Percentiles rank a stretch among this genome's conserved stretches.
Evolutionary conservation across 1,139 yeast species (phyloP).

Genomic region (Lodderomyces parapsilosis): DNA sequence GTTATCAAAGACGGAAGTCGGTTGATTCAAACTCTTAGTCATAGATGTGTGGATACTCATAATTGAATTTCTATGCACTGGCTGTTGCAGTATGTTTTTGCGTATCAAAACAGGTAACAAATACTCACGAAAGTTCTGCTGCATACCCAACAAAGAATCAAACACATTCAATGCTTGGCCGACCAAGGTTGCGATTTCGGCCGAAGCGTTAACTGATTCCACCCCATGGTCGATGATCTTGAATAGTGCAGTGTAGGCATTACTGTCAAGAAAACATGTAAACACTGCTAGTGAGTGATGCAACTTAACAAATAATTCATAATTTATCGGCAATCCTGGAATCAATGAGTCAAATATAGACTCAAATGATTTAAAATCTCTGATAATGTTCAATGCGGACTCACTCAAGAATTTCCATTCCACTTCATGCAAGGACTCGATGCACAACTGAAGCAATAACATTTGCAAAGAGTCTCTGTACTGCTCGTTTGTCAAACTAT

Average conservation of each 20-base stretch:
- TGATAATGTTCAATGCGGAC: constrained; percentile 26
- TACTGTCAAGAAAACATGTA: constrained; percentile 60
- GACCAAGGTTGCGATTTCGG: constrained; percentile 20
- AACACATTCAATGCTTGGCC: constrained; percentile 41
- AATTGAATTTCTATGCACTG: constrained; percentile 12
- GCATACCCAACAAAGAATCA: constrained; percentile 50
- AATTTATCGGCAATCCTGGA: constrained; percentile 22
- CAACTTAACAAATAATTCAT: constrained; percentile 41
- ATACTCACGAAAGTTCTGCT: constrained; percentile 36
- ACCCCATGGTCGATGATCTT: constrained; percentile 51
- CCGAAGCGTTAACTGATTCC: constrained; percentile 48
- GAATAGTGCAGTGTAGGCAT: constrained; percentile 56
- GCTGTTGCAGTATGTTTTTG: constrained; percentile 13
- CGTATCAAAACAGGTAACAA: constrained; percentile 31
- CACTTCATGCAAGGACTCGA: constrained; percentile 54
- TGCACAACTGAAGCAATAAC: constrained; percentile 51
- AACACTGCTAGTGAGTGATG: constrained; percentile 72
- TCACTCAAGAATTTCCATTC: constrained; percentile 63
- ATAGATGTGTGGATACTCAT: constrained; percentile 28
- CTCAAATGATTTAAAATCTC: constrained; percentile 46
- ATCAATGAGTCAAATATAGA: constrained; percentile 38
- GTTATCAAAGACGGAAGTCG: constrained; percentile 47
- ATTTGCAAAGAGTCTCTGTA: constrained; percentile 52
- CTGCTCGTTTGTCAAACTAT: constrained; percentile 23
- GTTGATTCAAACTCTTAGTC: constrained; percentile 26